phyloP scores from a whole-genome alignment of 2,329 filamentous ascomycete species.

The Aschersonia sp. region DNA sequence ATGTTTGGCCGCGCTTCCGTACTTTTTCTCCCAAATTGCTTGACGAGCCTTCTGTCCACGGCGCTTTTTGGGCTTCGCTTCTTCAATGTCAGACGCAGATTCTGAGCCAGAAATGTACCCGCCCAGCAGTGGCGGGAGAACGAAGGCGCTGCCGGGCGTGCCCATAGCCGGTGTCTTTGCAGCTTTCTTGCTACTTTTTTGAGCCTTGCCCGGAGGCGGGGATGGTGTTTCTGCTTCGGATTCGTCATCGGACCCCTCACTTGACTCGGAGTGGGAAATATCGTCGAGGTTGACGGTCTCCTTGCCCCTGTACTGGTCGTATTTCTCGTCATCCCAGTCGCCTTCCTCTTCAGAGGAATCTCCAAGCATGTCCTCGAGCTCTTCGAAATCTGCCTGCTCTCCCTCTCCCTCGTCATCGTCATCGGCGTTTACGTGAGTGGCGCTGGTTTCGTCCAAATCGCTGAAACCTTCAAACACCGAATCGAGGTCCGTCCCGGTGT shows the following conservation, averaged over 20 bases:
- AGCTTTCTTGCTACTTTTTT: conserved; percentile 6
- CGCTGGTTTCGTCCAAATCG: not conserved
- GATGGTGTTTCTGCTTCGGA: conserved; percentile 13
- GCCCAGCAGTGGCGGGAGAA: conserved; percentile 63
- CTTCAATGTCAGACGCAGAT: conserved; percentile 51
- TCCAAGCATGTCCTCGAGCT: conserved; percentile 30
- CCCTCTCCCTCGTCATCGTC: conserved; percentile 11
- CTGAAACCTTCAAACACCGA: conserved; percentile 21
- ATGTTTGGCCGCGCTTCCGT: conserved; percentile 55
- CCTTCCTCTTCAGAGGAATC: conserved; percentile 28
- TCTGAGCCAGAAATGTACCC: conserved; percentile 70
- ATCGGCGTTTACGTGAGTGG: conserved; percentile 6
- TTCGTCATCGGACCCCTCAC: conserved; percentile 13
- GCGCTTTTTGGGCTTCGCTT: conserved; percentile 51
- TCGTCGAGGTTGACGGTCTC: conserved; percentile 24
- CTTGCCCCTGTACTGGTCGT: conserved; percentile 15
- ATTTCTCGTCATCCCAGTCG: conserved; percentile 18
- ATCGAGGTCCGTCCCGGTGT: conserved; percentile 12
- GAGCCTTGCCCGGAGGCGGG: conserved; percentile 11
- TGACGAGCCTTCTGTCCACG: conserved; percentile 66
- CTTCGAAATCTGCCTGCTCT: conserved; percentile 20
- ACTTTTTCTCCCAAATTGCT: conserved; percentile 71
- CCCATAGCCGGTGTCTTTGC: conserved; percentile 5
- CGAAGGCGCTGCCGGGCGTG: conserved; percentile 33
- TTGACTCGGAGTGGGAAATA: conserved; percentile 22